These are phyloP conservation scores for Claviceps arundinis DNA, from an alignment of 2,329 filamentous ascomycete genomes.

Conservation along the genomic window DNA sequence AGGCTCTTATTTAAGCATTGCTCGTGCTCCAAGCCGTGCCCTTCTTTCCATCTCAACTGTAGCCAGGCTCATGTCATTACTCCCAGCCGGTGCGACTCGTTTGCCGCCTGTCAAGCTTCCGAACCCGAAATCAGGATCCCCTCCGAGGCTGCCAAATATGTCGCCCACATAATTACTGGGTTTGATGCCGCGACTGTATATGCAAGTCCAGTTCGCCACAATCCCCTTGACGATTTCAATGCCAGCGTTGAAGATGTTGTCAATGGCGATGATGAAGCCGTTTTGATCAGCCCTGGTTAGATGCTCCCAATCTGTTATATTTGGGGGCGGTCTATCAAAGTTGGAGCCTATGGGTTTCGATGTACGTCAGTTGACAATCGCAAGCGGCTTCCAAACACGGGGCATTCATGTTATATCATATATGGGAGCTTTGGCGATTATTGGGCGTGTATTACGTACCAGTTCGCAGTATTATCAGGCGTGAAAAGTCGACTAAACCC, in stretches of 20 bases:
- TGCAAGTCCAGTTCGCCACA: conserved; percentile 43
- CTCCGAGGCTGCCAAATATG: conserved; percentile 56
- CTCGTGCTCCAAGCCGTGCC: conserved; percentile 11
- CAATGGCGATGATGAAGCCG: conserved; percentile 47
- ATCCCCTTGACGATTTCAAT: conserved; percentile 53
- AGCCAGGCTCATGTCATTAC: conserved; percentile 11
- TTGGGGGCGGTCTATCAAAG: conserved; percentile 56
- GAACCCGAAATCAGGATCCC: conserved; percentile 50
- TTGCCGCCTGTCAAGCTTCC: conserved; percentile 30
- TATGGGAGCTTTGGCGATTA: too few relatives aligned
- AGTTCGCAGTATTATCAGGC: conserved; percentile 55
- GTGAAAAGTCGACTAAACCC: conserved; percentile 48
- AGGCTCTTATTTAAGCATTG: conserved; percentile 9
- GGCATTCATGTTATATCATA: too few relatives aligned
- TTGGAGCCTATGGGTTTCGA: conserved; percentile 35
- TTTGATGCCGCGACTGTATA: conserved; percentile 42
- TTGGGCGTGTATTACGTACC: conserved; percentile 17
- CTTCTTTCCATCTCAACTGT: conserved; percentile 17
- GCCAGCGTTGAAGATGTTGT: conserved; percentile 55
- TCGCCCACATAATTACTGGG: conserved; percentile 56
- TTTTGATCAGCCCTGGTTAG: conserved; percentile 48
- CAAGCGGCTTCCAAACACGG: not conserved
- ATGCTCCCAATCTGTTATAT: conserved; percentile 42
- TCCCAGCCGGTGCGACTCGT: conserved; percentile 14
- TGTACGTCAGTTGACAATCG: not conserved